Percentiles rank a stretch among this genome's conserved stretches.
Conservation (phyloP, 805 yeast genomes). For the Lachancea kluyveri region DNA sequence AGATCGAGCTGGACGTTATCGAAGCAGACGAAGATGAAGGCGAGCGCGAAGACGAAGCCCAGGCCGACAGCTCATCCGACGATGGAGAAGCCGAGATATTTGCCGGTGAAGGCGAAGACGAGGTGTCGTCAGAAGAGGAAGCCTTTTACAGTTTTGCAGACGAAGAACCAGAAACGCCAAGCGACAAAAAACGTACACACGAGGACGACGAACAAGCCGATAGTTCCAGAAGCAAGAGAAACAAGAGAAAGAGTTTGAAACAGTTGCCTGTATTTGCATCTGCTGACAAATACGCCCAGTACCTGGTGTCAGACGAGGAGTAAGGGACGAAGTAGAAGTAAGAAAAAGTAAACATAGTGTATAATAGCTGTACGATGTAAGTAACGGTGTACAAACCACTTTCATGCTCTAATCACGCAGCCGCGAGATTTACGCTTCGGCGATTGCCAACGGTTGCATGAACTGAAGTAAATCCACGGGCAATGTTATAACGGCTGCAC, state of each 20-base stretch:
- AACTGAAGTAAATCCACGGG: too few relatives aligned
- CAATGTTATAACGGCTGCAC: too few relatives aligned
- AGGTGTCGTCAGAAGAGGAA: conserved; percentile 15
- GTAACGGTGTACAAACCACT: too few relatives aligned
- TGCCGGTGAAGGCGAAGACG: too few relatives aligned
- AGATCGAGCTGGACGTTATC: conserved; percentile 19
- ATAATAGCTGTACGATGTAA: too few relatives aligned
- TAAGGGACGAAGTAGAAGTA: too few relatives aligned
- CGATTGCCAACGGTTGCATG: too few relatives aligned
- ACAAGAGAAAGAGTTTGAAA: conserved; percentile 30
- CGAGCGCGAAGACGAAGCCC: conserved; percentile 32
- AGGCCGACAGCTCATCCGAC: conserved; percentile 33
- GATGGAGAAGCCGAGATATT: conserved; percentile 34
- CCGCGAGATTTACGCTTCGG: too few relatives aligned
- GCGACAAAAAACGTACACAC: conserved; percentile 24
- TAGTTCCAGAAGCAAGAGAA: conserved; percentile 26
- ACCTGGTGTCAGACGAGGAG: too few relatives aligned
- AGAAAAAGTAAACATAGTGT: too few relatives aligned
- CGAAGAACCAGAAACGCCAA: conserved; percentile 21
- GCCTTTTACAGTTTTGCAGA: conserved; percentile 26
- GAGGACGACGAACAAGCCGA: conserved; percentile 10
- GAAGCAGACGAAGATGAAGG: conserved; percentile 30
- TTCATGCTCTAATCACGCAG: too few relatives aligned
- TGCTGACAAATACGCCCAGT: conserved; percentile 78
- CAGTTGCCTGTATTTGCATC: conserved; percentile 82